Evolutionary conservation across 2,329 filamentous ascomycete genomes (phyloP).

Genomic region (Aspergillus cejpii): DNA sequence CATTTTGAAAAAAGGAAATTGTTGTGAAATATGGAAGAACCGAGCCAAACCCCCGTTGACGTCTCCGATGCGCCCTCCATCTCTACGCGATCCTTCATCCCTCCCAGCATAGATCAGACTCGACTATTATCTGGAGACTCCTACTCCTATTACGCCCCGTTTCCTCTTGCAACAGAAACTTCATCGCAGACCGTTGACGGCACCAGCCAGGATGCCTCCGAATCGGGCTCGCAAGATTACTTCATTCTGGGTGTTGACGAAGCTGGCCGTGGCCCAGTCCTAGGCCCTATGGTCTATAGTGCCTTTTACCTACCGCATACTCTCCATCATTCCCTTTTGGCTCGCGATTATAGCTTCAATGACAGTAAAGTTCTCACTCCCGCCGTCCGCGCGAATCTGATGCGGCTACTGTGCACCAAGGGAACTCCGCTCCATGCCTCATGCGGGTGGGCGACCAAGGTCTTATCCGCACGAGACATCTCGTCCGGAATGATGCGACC

Average conservation of each 20-base stretch:
- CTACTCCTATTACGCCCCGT: constrained; percentile 64
- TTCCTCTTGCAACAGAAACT: constrained; percentile 50
- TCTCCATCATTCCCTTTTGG: constrained; percentile 64
- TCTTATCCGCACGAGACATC: constrained; percentile 79
- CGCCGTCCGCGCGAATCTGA: constrained; percentile 65
- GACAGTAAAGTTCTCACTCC: constrained; percentile 90
- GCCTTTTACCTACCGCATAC: constrained; percentile 65
- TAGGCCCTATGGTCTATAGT: constrained; percentile 66
- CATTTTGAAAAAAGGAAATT: too few relatives aligned
- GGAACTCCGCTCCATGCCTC: constrained; percentile 51
- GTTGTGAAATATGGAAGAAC: constrained; percentile 31
- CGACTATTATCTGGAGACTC: constrained; percentile 58
- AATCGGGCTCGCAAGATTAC: not conserved
- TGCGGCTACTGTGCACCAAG: constrained; percentile 63
- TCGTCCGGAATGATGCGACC: constrained; percentile 66
- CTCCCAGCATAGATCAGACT: constrained; percentile 59
- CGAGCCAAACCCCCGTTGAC: constrained; percentile 22
- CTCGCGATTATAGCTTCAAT: constrained; percentile 76
- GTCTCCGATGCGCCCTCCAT: constrained; percentile 29
- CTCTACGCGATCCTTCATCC: constrained; percentile 49
- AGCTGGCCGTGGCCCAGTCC: constrained; percentile 86
- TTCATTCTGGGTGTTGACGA: constrained; percentile 80
- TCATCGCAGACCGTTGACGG: not conserved
- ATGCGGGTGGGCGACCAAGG: constrained; percentile 77
- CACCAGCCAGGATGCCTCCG: not conserved